A percentile compares a stretch with the other conserved stretches of the same genome.
Evolutionary conservation across 75 land plant genomes (phyloP).

Genomic region (Picea glauca): DNA sequence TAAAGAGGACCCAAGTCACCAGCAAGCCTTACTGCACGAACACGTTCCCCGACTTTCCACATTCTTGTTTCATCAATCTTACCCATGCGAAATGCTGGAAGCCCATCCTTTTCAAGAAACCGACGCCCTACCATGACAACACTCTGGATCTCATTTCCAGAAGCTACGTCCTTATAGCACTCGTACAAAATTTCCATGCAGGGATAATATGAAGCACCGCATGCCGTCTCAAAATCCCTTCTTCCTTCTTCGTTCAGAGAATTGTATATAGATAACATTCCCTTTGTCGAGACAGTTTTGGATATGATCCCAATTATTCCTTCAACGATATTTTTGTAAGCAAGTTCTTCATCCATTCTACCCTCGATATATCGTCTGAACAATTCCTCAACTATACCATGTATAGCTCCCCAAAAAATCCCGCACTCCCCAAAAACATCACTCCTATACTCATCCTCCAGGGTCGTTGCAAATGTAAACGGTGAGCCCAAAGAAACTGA

Average conservation of each 20-base stretch:
- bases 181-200: slow-evolving; percentile 91
- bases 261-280: slow-evolving; percentile 84
- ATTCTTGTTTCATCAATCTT: slow-evolving; percentile 87
- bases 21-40: slow-evolving; percentile 51
- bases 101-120: slow-evolving; percentile 85
- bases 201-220: slow-evolving; percentile 85
- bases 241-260: slow-evolving; percentile 77
- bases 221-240: slow-evolving; percentile 80
- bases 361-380: slow-evolving; percentile 91
- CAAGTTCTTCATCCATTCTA: slow-evolving; percentile 88
- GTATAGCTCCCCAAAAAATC: slow-evolving; percentile 92
- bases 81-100: slow-evolving; percentile 95
- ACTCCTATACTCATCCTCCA: too few species aligned
- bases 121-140: slow-evolving; percentile 92
- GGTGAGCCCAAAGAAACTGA: too few species aligned
- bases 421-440: too few species aligned
- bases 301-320: slow-evolving; percentile 91
- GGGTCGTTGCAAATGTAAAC: too few species aligned
- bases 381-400: slow-evolving; percentile 91
- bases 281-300: slow-evolving; percentile 89
- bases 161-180: slow-evolving; percentile 94
- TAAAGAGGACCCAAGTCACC: slow-evolving; percentile 83
- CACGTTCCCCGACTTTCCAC: slow-evolving; percentile 95
- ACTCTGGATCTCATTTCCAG: slow-evolving; percentile 90
- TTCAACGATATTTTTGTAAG: slow-evolving; percentile 97